Base-by-base conservation (phyloP, 768 basidiomycete species). In the Hebeloma cylindrosporum region DNA sequence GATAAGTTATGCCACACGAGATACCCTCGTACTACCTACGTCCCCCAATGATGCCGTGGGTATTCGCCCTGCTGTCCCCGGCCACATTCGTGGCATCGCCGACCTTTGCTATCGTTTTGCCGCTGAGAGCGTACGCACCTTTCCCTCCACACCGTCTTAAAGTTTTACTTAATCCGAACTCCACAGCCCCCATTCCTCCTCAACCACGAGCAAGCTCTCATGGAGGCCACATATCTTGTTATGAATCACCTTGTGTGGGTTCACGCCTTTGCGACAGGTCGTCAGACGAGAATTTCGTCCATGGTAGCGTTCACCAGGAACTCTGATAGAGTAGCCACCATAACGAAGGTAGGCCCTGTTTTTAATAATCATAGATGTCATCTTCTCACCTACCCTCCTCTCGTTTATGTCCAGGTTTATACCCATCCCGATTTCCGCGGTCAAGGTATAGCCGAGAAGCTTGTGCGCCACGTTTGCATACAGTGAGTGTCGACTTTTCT, bases 281-380 rank as follows among this genome's bases (percentile, higher is more conserved):
- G 39, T 0, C 32, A 31, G 16, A 50, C 62, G 34, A 70, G 73
- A 20, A 72, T 82, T 16, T 82, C 85, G 0, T 86, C 74, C 14
- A 78, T 89, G 29, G 82, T 82, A 4, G 85, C 85, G 11, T 77
- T 75, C 21, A 85, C 86, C 6, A 70, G 88, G 8, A 78, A 79
- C 47, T 80, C 72, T 18, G 67, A 71, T 1, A 69, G 55, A 4
- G 73, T 83, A 18, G 78, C 80, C 2, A 77, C 82, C 0, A 79
- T 90, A 33, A 83, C 83, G 28, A 89, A 90, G 60, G 58, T 56
- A 16, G 9, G 45, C 31, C 28, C 10, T 32, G 27, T n/a, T n/a
- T n/a, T n/a, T n/a, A n/a, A n/a, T n/a, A n/a, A n/a, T n/a, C 7
- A 5, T 38, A 7, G 7, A 13, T 28, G 2, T 43, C 13, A 20